Conservation (phyloP, 23 red algal species). For the Gracilariopsis chorda region DNA sequence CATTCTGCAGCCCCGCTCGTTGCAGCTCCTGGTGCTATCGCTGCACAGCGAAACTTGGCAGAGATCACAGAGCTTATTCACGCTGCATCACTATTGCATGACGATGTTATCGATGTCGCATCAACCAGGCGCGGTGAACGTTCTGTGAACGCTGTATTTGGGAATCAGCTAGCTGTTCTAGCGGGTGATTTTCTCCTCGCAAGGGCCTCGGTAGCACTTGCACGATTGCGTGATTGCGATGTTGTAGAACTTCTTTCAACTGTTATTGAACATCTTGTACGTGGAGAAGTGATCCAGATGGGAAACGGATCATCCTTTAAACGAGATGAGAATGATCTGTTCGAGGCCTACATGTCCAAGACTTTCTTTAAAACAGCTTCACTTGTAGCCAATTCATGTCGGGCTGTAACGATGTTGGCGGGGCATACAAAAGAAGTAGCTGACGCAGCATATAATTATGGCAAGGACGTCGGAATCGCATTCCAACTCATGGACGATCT, state of each 20-base stretch:
- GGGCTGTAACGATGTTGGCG: slow-evolving; percentile 85
- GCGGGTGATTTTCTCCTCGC: slow-evolving; percentile 98
- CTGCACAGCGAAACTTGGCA: slow-evolving; percentile 69
- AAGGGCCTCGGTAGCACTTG: slow-evolving; percentile 83
- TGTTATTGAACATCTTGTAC: slow-evolving; percentile 97
- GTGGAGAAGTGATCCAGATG: slow-evolving; percentile 96
- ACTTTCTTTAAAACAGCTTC: slow-evolving; percentile 98
- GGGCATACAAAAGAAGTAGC: slow-evolving; percentile 43
- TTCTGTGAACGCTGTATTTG: slow-evolving; percentile 88
- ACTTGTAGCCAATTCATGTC: slow-evolving; percentile 92
- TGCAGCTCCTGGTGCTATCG: slow-evolving; percentile 2
- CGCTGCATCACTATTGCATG: slow-evolving; percentile 92
- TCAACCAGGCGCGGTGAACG: slow-evolving; percentile 69
- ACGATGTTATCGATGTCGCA: slow-evolving; percentile 98
- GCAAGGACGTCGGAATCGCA: slow-evolving; percentile 86
- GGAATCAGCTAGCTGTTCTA: slow-evolving; percentile 97
- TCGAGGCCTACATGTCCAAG: slow-evolving; percentile 84
- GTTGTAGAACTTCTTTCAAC: slow-evolving; percentile 93
- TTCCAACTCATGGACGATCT: slow-evolving; percentile 98
- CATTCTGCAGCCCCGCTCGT: slow-evolving; percentile 68
- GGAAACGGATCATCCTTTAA: neutral
- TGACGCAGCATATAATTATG: slow-evolving; percentile 81
- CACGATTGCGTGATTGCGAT: slow-evolving; percentile 90
- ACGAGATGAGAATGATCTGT: neutral
- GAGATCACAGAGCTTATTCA: slow-evolving; percentile 99